Evolutionary conservation across 2,329 filamentous ascomycete species (phyloP).

Genomic region (Pseudopithomyces chartarum): DNA sequence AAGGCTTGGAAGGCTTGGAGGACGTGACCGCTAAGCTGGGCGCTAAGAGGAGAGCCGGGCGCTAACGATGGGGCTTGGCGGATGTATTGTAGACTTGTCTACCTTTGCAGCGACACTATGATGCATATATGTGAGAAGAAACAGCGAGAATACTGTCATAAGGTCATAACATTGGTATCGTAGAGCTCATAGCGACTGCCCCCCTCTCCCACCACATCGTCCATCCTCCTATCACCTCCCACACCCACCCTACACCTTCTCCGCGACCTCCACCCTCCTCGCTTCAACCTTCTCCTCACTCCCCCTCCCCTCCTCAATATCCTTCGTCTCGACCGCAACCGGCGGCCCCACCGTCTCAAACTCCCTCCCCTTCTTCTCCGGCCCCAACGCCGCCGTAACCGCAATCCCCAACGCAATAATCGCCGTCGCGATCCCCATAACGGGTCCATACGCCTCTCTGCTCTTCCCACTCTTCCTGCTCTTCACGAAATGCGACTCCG

Average conservation of each 20-base stretch:
- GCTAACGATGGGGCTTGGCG: too few relatives aligned
- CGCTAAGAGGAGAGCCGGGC: too few relatives aligned
- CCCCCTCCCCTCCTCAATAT: constrained; percentile 38
- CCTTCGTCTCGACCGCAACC: constrained; percentile 45
- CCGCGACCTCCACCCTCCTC: constrained; percentile 21
- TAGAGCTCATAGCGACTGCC: too few relatives aligned
- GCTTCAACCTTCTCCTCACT: constrained; percentile 34
- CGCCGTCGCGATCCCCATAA: constrained; percentile 76
- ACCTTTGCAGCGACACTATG: too few relatives aligned
- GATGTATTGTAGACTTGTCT: too few relatives aligned
- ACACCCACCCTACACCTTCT: neutral
- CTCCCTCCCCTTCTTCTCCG: constrained; percentile 72
- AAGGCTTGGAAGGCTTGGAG: too few relatives aligned
- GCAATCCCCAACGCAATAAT: constrained; percentile 75
- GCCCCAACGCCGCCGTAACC: constrained; percentile 70
- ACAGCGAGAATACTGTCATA: too few relatives aligned
- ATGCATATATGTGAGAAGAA: too few relatives aligned
- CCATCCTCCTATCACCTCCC: too few relatives aligned
- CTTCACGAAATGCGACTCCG: constrained; percentile 60
- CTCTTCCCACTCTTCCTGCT: constrained; percentile 57
- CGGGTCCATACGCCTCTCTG: constrained; percentile 73
- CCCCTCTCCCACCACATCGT: too few relatives aligned
- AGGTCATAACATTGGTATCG: too few relatives aligned
- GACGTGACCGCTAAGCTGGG: too few relatives aligned
- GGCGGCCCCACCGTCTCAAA: constrained; percentile 67